A percentile compares a stretch with the other conserved stretches of the same genome.
phyloP scores from a whole-genome alignment of 345 rosid species.

The Cardamine occulta region DNA sequence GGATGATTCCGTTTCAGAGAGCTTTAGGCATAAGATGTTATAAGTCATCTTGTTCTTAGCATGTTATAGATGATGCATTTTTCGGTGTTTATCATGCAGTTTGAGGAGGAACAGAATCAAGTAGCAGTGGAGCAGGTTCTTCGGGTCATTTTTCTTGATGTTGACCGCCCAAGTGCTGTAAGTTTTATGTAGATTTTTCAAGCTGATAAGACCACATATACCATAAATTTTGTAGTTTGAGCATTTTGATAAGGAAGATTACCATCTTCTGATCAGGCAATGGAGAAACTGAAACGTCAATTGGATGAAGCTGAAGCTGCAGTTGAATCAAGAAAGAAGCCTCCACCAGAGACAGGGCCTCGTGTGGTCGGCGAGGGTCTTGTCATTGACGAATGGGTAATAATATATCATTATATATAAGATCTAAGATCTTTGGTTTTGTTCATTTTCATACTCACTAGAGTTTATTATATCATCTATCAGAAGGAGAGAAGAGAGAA shows the following conservation, averaged over 20 bases:
- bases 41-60: slow-evolving; percentile 3
- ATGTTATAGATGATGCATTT: slow-evolving; percentile 5
- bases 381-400: slow-evolving; percentile 98
- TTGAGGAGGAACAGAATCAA: slow-evolving; percentile 93
- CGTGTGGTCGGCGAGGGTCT: slow-evolving; percentile 89
- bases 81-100: slow-evolving; percentile 52
- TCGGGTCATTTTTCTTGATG: slow-evolving; percentile 79
- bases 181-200: slow-evolving; percentile 27
- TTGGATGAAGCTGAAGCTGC: slow-evolving; percentile 96
- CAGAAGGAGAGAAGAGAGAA: slow-evolving; percentile 98
- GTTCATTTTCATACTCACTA: background rate
- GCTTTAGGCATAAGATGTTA: background rate
- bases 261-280: slow-evolving; percentile 47
- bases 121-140: slow-evolving; percentile 77
- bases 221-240: background rate
- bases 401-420: background rate
- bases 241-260: background rate
- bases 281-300: slow-evolving; percentile 86
- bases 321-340: slow-evolving; percentile 81
- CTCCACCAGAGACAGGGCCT: slow-evolving; percentile 79
- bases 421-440: background rate
- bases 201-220: background rate
- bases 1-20: background rate
- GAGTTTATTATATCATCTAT: slow-evolving; percentile 18
- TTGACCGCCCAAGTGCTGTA: slow-evolving; percentile 74